Conservation (phyloP, 176 grass and related monocot species). For the Musa acuminata region DNA sequence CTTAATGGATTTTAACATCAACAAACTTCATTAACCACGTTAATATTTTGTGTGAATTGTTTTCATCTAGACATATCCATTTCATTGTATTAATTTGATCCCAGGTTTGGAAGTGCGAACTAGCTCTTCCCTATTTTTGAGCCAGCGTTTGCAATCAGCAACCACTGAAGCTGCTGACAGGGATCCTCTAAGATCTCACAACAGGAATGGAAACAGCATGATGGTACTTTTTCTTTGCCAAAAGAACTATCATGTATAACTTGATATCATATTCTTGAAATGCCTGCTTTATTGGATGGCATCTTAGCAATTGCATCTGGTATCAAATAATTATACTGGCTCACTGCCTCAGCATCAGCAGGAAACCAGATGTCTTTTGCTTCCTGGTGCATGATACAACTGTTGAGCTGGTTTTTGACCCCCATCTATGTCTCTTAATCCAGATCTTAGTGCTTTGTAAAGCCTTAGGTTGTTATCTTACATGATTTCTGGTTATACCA, state of each 20-base stretch:
- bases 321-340: not conserved
- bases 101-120: constrained; percentile 8
- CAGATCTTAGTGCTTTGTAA: too few species aligned
- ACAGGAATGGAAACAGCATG: not conserved
- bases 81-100: constrained; percentile 2
- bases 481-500: too few species aligned
- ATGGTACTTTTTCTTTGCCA: constrained; percentile 2
- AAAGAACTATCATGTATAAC: not conserved
- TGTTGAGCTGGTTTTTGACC: not conserved
- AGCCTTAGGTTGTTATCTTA: too few species aligned
- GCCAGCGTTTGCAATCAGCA: constrained; percentile 7
- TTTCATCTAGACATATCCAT: not conserved
- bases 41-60: not conserved
- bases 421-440: too few species aligned
- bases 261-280: not conserved
- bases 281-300: not conserved
- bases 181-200: constrained; percentile 9
- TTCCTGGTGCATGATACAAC: not conserved
- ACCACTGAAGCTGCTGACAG: constrained; percentile 8
- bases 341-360: not conserved
- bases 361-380: not conserved
- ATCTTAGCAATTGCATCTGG: not conserved
- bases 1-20: too few species aligned
- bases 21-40: too few species aligned
- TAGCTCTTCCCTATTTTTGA: constrained; percentile 8